Evolutionary conservation across 345 rosid genomes (phyloP), one percentile per base, ranked within the genome.

Genomic region (Litchi chinensis): DNA sequence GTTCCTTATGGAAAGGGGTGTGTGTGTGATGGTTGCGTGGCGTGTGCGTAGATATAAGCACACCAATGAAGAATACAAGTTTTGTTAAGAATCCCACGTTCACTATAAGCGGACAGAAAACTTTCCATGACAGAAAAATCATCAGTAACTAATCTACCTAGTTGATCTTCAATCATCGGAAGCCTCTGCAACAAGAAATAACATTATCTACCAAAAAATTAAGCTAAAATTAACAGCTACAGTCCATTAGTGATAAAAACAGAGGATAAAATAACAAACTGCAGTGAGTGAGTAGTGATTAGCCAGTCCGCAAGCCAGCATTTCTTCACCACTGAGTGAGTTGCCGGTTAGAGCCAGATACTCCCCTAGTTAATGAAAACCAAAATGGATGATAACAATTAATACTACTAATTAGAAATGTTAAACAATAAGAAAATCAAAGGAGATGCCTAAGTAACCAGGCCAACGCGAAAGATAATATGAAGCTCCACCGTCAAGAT

Each of bases 401-500:
- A 32, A 32, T 32, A 32, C 37, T 32, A 32, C 37, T 32, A 32
- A 32, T 32, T 32, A 32, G 37, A 32, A 32, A 32, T 32, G 26
- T 6, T 15, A 66, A 37, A 66, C 22, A 18, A 66, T 8, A 54
- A 16, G 68, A 28, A 18, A 77, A 54, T 44, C 40, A 22, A 77
- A 60, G 60, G 65, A 41, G 72, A 59, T 21, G 57, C 83, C 83
- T 11, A 81, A 52, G 70, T 48, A 69, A 21, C 81, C 84, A 9
- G 78, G 81, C 22, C 73, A 72, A 24, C 65, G 81, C 18, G 84
- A 77, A 43, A 81, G 78, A 78, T 77, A 77, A 41, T 77, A 77
- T 32, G 84, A 81, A 73, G 78, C 70, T 10, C 81, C 84, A 12
- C 24, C 84, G 62, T 81, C 81, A 1, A 81, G 81, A 73, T 81